These are phyloP conservation scores for Podaxis rugospora DNA, from an alignment of 768 basidiomycete genomes.

Conservation along the genomic window DNA sequence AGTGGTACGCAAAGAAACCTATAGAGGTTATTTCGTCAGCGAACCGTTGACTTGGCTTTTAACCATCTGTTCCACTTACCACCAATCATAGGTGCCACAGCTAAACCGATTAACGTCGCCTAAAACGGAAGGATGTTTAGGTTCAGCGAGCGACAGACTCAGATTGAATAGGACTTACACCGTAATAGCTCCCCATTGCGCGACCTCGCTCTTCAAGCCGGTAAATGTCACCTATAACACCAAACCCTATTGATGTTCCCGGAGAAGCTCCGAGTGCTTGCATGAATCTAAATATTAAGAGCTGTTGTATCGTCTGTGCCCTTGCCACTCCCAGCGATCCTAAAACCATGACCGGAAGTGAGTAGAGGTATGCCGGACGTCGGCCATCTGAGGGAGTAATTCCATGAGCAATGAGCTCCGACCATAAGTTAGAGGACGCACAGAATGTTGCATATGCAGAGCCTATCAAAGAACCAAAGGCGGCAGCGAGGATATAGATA, in stretches of 20 bases:
- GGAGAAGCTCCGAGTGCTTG: conserved; percentile 68
- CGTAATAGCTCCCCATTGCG: conserved; percentile 58
- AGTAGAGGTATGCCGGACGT: conserved; percentile 51
- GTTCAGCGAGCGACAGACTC: neutral
- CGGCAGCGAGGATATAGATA: conserved; percentile 29
- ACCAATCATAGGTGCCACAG: conserved; percentile 55
- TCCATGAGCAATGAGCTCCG: neutral
- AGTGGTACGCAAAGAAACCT: conserved; percentile 18
- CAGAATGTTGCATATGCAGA: conserved; percentile 36
- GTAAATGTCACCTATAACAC: conserved; percentile 66
- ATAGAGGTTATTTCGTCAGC: neutral
- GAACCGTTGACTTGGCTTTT: neutral
- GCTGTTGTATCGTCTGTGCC: conserved; percentile 35
- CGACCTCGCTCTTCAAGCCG: conserved; percentile 54
- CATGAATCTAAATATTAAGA: conserved; percentile 60
- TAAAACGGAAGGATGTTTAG: conserved; percentile 13
- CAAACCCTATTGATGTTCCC: conserved; percentile 50
- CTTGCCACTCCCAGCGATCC: conserved; percentile 59
- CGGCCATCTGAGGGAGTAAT: conserved; percentile 54
- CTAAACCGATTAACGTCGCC: conserved; percentile 55
- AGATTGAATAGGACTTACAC: conserved; percentile 26
- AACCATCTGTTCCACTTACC: conserved; percentile 26
- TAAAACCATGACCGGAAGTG: conserved; percentile 54
- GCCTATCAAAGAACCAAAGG: conserved; percentile 28
- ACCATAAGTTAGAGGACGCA: conserved; percentile 12